Evolutionary conservation across 371 early-diverging fungal genomes (phyloP).

Genomic region (Mortierella sp.): DNA sequence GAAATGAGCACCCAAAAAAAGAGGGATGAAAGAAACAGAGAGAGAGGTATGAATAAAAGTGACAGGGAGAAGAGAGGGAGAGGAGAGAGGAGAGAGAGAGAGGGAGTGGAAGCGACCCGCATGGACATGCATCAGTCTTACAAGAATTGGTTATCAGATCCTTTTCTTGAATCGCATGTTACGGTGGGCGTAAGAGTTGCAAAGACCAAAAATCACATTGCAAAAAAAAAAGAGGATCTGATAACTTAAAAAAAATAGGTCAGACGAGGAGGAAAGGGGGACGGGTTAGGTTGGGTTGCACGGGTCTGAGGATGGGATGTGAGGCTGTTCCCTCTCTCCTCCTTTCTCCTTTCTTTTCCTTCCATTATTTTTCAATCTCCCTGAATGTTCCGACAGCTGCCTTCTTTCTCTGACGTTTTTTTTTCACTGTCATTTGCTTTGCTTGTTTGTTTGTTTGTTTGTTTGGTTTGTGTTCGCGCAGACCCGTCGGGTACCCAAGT

Average conservation of each 20-base stretch:
- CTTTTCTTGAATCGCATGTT: slow-evolving; percentile 5
- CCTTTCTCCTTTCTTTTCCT: neutral
- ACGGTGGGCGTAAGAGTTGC: neutral
- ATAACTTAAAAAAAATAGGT: neutral
- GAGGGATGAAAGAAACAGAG: neutral
- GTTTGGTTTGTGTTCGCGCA: neutral
- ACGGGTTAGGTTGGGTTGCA: neutral
- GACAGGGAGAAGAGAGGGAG: neutral
- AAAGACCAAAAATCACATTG: neutral
- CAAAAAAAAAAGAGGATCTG: neutral
- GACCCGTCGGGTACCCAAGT: slow-evolving; percentile 10
- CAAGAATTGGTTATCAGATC: slow-evolving; percentile 11
- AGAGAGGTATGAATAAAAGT: neutral
- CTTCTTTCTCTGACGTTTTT: neutral
- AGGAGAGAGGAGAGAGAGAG: neutral
- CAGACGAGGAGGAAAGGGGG: neutral
- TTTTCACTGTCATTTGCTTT: neutral
- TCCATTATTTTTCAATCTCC: slow-evolving; percentile 12
- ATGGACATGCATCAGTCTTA: neutral
- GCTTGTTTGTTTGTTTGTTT: neutral
- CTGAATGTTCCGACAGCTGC: slow-evolving; percentile 20
- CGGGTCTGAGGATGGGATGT: neutral
- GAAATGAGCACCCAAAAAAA: slow-evolving; percentile 6
- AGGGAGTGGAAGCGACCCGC: neutral
- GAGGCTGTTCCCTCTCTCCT: neutral